Evolutionary conservation across 2,329 filamentous ascomycete species (phyloP).

Genomic region (Thielaviopsis populi): DNA sequence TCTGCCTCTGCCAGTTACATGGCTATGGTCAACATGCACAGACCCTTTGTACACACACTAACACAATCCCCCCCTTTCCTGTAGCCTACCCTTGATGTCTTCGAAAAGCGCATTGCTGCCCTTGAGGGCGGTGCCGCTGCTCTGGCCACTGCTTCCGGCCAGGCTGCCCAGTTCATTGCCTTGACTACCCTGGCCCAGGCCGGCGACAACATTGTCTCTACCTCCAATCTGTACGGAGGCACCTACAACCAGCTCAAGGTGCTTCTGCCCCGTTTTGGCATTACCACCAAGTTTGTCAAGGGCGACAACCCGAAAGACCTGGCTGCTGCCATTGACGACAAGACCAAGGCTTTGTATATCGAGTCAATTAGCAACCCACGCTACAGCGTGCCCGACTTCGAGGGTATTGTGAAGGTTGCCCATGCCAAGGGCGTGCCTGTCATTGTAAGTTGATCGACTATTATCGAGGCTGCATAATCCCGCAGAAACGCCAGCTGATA

Average conservation of each 20-base stretch:
- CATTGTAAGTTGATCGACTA: conserved; percentile 32
- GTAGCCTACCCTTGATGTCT: conserved; percentile 82
- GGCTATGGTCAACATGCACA: not conserved
- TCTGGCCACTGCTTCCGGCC: conserved; percentile 70
- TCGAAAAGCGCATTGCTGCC: conserved; percentile 92
- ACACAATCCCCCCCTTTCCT: not conserved
- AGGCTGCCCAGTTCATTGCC: conserved; percentile 84
- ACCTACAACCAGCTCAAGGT: conserved; percentile 98
- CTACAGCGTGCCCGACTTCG: conserved; percentile 86
- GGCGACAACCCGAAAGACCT: conserved; percentile 71
- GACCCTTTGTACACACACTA: not conserved
- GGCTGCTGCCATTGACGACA: conserved; percentile 70
- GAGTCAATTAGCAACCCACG: conserved; percentile 89
- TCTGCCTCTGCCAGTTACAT: no score
- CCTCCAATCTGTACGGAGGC: conserved; percentile 81
- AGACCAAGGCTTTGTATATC: conserved; percentile 81
- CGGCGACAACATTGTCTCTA: conserved; percentile 88
- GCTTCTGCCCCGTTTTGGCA: conserved; percentile 69
- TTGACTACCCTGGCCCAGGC: conserved; percentile 69
- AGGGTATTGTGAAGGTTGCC: conserved; percentile 68
- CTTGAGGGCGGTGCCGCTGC: conserved; percentile 84
- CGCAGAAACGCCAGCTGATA: not conserved
- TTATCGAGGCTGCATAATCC: not conserved
- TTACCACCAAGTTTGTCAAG: conserved; percentile 73
- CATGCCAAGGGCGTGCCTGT: conserved; percentile 52